A percentile compares a stretch with the other conserved stretches of the same genome.
Evolutionary conservation across 805 yeast genomes (phyloP).

Genomic region (Scheffersomyces ergatensis): DNA sequence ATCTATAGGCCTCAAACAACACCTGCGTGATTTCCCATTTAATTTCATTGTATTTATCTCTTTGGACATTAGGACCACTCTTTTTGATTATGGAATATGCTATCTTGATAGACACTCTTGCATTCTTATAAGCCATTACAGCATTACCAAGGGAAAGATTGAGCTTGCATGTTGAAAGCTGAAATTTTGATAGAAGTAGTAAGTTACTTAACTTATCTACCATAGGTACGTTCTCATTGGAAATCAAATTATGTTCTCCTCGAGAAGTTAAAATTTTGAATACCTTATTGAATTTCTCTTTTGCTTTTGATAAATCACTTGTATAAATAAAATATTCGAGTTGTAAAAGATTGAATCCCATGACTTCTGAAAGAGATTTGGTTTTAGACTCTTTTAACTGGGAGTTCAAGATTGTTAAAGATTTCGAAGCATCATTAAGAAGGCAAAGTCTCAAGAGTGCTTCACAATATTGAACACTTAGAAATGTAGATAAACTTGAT

Average conservation of each 20-base stretch:
- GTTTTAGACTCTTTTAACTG: slow-evolving; percentile 9
- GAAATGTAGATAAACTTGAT: slow-evolving; percentile 3
- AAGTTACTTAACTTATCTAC: slow-evolving; percentile 23
- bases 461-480: slow-evolving; percentile 12
- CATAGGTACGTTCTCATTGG: slow-evolving; percentile 10
- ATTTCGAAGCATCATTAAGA: slow-evolving; percentile 11
- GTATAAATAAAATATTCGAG: slow-evolving; percentile 22
- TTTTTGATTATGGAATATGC: slow-evolving; percentile 52
- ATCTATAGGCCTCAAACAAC: slow-evolving; percentile 37
- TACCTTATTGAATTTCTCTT: slow-evolving; percentile 20
- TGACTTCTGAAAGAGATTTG: slow-evolving; percentile 9
- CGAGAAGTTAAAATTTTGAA: slow-evolving; percentile 19
- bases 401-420: slow-evolving; percentile 13
- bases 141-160: slow-evolving; percentile 15
- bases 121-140: slow-evolving; percentile 32
- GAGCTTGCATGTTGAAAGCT: slow-evolving; percentile 24
- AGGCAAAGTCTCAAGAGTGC: slow-evolving; percentile 7
- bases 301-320: slow-evolving; percentile 16
- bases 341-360: slow-evolving; percentile 27
- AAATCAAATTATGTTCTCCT: slow-evolving; percentile 24
- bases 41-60: slow-evolving; percentile 17
- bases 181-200: slow-evolving; percentile 32
- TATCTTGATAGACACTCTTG: slow-evolving; percentile 50
- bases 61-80: slow-evolving; percentile 15
- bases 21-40: slow-evolving; percentile 35